These are phyloP conservation scores for Calonectria hawksworthii DNA, from an alignment of 2,329 filamentous ascomycete species.

Conservation along the genomic window DNA sequence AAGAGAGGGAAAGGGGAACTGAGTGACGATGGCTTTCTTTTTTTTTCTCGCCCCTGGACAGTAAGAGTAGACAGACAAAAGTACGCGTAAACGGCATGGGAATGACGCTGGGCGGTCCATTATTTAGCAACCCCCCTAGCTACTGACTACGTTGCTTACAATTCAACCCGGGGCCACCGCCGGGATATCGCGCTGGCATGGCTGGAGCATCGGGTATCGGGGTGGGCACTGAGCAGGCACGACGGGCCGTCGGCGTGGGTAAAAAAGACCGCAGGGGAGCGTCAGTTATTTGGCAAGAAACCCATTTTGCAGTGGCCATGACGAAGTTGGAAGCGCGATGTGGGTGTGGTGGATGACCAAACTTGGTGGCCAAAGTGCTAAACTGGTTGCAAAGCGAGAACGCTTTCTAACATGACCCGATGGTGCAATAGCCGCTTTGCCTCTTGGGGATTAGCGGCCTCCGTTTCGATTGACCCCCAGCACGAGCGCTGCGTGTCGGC, in stretches of 20 bases:
- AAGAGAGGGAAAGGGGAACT: background rate
- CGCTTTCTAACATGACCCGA: slow-evolving; percentile 33
- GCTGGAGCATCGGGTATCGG: slow-evolving; percentile 36
- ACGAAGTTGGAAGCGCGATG: slow-evolving; percentile 29
- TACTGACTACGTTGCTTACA: background rate
- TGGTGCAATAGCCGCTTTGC: slow-evolving; percentile 47
- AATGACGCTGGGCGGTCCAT: slow-evolving; percentile 2
- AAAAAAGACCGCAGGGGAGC: background rate
- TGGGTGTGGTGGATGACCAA: slow-evolving; percentile 28
- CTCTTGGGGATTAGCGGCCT: slow-evolving; percentile 36
- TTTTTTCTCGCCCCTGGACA: background rate
- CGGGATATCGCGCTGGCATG: slow-evolving; percentile 7
- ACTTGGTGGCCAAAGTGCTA: background rate
- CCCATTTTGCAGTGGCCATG: slow-evolving; percentile 22
- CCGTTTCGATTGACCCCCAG: slow-evolving; percentile 21
- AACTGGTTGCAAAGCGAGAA: slow-evolving; percentile 25
- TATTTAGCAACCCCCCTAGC: slow-evolving; percentile 6
- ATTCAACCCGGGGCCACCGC: background rate
- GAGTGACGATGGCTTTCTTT: background rate
- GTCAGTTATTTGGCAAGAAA: background rate
- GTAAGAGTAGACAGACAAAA: background rate
- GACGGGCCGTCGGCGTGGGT: slow-evolving; percentile 30
- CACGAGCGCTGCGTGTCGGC: background rate
- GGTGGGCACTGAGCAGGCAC: slow-evolving; percentile 5
- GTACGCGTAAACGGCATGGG: slow-evolving; percentile 18